phyloP scores from a whole-genome alignment of 2,329 filamentous ascomycete species.

The Blastomyces percursus region DNA sequence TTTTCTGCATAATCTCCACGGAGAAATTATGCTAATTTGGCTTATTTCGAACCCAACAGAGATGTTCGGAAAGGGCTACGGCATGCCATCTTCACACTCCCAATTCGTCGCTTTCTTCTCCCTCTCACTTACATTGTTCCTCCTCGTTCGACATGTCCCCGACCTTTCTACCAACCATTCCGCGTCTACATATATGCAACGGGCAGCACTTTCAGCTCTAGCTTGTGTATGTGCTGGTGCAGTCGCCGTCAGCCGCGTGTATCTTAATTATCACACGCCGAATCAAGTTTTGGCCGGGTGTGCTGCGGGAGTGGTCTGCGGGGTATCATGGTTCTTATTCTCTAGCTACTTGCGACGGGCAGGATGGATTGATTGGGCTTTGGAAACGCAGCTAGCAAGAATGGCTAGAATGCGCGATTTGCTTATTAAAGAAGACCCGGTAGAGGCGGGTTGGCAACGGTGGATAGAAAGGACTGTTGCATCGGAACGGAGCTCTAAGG shows the following conservation, averaged over 20 bases:
- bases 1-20: too few species aligned
- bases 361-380: conserved; percentile 60
- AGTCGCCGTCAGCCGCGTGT: conserved; percentile 75
- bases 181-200: conserved; percentile 42
- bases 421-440: conserved; percentile 75
- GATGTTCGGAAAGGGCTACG: conserved; percentile 75
- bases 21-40: not conserved
- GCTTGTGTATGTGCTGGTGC: conserved; percentile 51
- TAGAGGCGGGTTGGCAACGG: conserved; percentile 85
- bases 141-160: conserved; percentile 67
- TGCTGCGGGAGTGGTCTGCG: conserved; percentile 58
- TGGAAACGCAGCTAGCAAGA: conserved; percentile 55
- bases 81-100: conserved; percentile 92
- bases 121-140: conserved; percentile 70
- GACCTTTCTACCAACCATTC: conserved; percentile 18
- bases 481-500: conserved; percentile 5
- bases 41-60: not conserved
- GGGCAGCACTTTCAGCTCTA: conserved; percentile 46
- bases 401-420: conserved; percentile 69
- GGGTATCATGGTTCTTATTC: conserved; percentile 64
- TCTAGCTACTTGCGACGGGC: conserved; percentile 55
- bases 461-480: conserved; percentile 53
- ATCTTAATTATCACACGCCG: conserved; percentile 84
- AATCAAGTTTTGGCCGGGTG: conserved; percentile 77
- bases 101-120: conserved; percentile 93